These are phyloP conservation scores for Aureobasidium sp. DNA, from an alignment of 2,329 filamentous ascomycete genomes.

Conservation along the genomic window DNA sequence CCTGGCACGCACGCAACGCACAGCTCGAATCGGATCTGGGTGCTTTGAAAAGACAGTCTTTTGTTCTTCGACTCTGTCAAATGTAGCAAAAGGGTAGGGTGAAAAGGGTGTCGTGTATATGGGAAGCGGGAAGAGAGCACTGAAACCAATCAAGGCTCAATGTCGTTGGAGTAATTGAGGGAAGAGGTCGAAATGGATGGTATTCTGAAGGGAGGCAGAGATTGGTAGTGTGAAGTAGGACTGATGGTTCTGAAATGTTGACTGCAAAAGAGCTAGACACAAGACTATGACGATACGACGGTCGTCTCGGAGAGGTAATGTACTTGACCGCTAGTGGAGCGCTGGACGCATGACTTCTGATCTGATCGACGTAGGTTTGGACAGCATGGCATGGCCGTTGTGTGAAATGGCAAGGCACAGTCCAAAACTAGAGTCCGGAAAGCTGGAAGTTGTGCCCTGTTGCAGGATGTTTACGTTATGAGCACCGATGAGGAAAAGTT, in stretches of 20 bases:
- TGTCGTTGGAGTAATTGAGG: neutral
- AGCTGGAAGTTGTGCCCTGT: neutral
- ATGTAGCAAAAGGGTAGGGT: neutral
- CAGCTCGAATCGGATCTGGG: neutral
- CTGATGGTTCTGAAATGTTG: neutral
- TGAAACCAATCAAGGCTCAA: neutral
- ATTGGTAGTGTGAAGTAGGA: neutral
- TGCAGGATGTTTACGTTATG: neutral
- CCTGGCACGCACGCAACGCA: neutral
- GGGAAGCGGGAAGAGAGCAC: neutral
- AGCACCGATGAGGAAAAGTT: neutral
- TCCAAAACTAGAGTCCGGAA: neutral
- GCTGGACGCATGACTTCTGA: neutral
- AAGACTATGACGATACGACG: constrained; percentile 1
- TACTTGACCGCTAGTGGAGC: neutral
- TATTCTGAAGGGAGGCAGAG: neutral
- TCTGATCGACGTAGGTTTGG: constrained; percentile 1
- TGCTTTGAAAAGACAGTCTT: neutral
- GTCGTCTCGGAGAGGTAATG: neutral
- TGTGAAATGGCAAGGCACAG: neutral
- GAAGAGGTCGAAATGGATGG: neutral
- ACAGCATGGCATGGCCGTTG: constrained; percentile 1
- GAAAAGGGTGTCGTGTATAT: neutral
- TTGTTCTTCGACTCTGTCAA: constrained; percentile 2
- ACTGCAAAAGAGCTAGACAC: neutral